phyloP scores from a whole-genome alignment of 2,329 filamentous ascomycete species.

The Alternaria brassicae region DNA sequence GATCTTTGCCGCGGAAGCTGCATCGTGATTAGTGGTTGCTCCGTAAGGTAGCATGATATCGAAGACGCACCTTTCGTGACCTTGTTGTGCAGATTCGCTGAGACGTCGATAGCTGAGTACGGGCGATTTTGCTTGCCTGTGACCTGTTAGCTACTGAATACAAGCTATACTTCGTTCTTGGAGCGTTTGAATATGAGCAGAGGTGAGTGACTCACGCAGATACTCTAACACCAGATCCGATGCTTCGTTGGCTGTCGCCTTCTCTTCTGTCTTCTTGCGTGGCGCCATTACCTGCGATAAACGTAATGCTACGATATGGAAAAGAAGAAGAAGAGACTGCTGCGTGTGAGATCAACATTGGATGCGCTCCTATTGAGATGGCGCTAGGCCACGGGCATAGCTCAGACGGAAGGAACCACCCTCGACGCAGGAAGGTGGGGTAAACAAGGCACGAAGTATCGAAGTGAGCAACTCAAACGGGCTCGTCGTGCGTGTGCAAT shows the following conservation, averaged over 20 bases:
- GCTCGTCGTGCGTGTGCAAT: neutral
- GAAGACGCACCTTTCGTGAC: slow-evolving; percentile 60
- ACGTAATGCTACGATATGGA: neutral
- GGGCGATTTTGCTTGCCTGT: slow-evolving; percentile 61
- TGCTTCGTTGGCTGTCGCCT: slow-evolving; percentile 46
- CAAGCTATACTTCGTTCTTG: neutral
- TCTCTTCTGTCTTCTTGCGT: slow-evolving; percentile 49
- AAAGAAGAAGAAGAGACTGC: neutral
- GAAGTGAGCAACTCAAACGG: neutral
- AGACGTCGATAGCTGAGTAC: slow-evolving; percentile 66
- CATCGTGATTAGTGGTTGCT: slow-evolving; percentile 19
- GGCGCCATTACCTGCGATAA: slow-evolving; percentile 39
- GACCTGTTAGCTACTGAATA: slow-evolving; percentile 7
- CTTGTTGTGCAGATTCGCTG: slow-evolving; percentile 67
- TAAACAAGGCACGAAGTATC: neutral
- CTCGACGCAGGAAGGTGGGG: slow-evolving; percentile 15
- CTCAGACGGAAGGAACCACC: slow-evolving; percentile 20
- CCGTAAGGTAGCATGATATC: neutral
- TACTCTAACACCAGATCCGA: slow-evolving; percentile 58
- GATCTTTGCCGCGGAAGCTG: slow-evolving; percentile 65
- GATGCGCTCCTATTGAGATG: neutral
- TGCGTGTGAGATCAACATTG: neutral
- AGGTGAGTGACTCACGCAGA: slow-evolving; percentile 52
- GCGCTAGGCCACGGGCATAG: slow-evolving; percentile 8
- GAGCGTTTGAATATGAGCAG: neutral